Conservation (phyloP, 2,329 filamentous ascomycete species). For the Hortaea werneckii region DNA sequence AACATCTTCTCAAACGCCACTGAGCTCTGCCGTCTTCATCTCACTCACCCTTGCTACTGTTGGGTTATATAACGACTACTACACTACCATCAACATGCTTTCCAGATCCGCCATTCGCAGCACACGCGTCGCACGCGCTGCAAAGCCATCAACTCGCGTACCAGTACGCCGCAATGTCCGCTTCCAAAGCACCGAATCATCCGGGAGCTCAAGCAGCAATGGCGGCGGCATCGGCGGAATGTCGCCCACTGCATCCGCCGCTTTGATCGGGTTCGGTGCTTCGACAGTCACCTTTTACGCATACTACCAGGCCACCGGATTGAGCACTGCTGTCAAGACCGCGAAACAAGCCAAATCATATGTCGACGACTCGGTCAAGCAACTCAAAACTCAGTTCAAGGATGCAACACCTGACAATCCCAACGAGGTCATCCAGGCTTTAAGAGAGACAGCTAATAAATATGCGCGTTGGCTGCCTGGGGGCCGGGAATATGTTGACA, state of each 20-base stretch:
- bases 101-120: slow-evolving; percentile 4
- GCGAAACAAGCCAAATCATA: slow-evolving; percentile 48
- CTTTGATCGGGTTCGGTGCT: slow-evolving; percentile 37
- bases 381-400: slow-evolving; percentile 35
- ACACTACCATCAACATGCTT: slow-evolving; percentile 4
- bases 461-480: slow-evolving; percentile 66
- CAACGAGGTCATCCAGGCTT: slow-evolving; percentile 55
- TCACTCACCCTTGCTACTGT: not conserved
- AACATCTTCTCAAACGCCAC: too few relatives aligned
- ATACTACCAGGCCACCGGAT: slow-evolving; percentile 46
- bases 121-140: slow-evolving; percentile 7
- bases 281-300: slow-evolving; percentile 40
- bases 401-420: slow-evolving; percentile 51
- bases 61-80: not conserved
- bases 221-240: not conserved
- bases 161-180: slow-evolving; percentile 6
- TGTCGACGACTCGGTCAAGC: slow-evolving; percentile 48
- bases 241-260: not conserved
- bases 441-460: slow-evolving; percentile 55
- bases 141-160: slow-evolving; percentile 1
- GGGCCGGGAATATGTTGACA: slow-evolving; percentile 56
- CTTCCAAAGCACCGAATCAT: slow-evolving; percentile 3
- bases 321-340: slow-evolving; percentile 38
- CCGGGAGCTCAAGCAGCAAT: not conserved
- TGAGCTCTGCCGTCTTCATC: not conserved